phyloP scores from a whole-genome alignment of 139 green algal species.

The Closterium sp. region DNA sequence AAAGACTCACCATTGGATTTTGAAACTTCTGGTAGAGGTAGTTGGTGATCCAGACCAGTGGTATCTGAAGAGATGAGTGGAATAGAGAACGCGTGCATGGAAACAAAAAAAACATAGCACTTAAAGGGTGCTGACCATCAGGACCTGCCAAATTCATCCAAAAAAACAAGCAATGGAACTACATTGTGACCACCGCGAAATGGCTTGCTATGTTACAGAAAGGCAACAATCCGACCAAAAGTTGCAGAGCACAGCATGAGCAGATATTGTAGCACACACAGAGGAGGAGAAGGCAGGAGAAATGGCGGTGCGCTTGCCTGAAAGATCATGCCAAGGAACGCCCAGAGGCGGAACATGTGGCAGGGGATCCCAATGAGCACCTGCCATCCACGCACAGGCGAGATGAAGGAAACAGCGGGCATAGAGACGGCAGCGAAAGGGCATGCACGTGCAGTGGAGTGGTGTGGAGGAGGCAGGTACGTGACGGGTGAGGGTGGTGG shows the following conservation, averaged over 20 bases:
- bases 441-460: background rate
- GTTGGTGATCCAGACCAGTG: slow-evolving; percentile 54
- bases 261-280: no score
- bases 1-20: slow-evolving; percentile 37
- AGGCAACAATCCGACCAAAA: no score
- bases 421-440: background rate
- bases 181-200: no score
- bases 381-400: slow-evolving; percentile 47
- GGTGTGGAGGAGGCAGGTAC: background rate
- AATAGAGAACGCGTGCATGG: no score
- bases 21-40: slow-evolving; percentile 30
- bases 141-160: no score
- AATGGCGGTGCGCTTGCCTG: slow-evolving; percentile 52
- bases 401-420: no score
- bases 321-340: slow-evolving; percentile 79
- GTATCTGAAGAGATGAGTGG: slow-evolving; percentile 3
- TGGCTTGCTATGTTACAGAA: no score
- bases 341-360: slow-evolving; percentile 76
- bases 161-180: no score
- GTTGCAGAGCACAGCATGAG: no score
- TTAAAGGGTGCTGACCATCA: no score
- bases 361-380: slow-evolving; percentile 83
- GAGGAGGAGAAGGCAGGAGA: no score
- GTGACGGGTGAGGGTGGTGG: background rate
- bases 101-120: no score